Conservation (phyloP, 176 grass and related monocot species). For the Saccharum spontaneum region DNA sequence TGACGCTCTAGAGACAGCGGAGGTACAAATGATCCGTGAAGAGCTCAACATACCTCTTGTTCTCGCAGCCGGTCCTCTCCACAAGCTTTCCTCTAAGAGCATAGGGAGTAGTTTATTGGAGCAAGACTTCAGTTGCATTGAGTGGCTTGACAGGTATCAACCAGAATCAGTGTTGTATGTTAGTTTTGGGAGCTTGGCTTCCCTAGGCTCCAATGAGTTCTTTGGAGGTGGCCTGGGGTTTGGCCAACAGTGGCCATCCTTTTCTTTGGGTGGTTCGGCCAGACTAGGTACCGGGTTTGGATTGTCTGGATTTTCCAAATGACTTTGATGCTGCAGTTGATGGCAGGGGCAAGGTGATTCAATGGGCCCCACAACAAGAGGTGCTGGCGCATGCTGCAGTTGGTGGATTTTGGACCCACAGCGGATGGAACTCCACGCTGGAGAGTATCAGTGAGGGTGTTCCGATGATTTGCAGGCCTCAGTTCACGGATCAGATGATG, state of each 20-base stretch:
- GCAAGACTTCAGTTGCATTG: slow-evolving; percentile 24
- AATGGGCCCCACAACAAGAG: slow-evolving; percentile 38
- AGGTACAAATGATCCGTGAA: background rate
- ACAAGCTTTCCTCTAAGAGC: slow-evolving; percentile 10
- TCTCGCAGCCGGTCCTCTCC: slow-evolving; percentile 25
- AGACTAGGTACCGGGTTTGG: background rate
- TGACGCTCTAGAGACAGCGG: background rate
- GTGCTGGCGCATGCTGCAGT: slow-evolving; percentile 34
- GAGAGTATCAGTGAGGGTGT: slow-evolving; percentile 32
- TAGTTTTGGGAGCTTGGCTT: slow-evolving; percentile 43
- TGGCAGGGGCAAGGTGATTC: slow-evolving; percentile 17
- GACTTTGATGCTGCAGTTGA: background rate
- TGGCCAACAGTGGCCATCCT: slow-evolving; percentile 11
- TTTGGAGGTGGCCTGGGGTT: slow-evolving; percentile 3
- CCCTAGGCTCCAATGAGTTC: background rate
- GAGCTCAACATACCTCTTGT: background rate
- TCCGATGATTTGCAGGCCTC: slow-evolving; percentile 31
- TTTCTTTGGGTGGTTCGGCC: slow-evolving; percentile 44
- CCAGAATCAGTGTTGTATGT: slow-evolving; percentile 13
- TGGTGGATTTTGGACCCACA: slow-evolving; percentile 41
- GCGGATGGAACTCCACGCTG: slow-evolving; percentile 44
- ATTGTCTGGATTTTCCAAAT: background rate
- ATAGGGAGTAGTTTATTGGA: background rate
- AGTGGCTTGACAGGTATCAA: slow-evolving; percentile 27
- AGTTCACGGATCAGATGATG: slow-evolving; percentile 16